phyloP scores from a whole-genome alignment of 768 basidiomycete genomes.

The Mycena latifolia region DNA sequence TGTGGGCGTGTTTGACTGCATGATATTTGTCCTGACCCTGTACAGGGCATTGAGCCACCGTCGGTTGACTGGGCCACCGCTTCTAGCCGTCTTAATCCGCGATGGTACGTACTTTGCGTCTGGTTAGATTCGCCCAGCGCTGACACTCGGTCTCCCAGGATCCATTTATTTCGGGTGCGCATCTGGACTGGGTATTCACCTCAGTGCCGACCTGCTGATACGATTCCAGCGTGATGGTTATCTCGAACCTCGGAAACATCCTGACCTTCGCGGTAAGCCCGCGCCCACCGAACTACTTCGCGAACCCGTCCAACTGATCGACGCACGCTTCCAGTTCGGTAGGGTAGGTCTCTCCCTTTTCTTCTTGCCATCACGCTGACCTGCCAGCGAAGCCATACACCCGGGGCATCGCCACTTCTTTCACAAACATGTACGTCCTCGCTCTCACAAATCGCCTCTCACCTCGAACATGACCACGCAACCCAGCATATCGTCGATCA shows the following conservation, averaged over 20 bases:
- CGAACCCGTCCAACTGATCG: not conserved
- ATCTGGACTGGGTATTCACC: not conserved
- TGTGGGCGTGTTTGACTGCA: conserved; percentile 22
- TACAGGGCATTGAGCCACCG: conserved; percentile 6
- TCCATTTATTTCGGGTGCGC: conserved; percentile 30
- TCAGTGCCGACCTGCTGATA: too few relatives aligned
- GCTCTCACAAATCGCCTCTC: too few relatives aligned
- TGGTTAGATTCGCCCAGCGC: too few relatives aligned
- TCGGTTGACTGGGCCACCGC: not conserved
- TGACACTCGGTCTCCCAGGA: not conserved
- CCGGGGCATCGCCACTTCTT: conserved; percentile 23
- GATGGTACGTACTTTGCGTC: conserved; percentile 16
- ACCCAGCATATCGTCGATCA: conserved; percentile 17
- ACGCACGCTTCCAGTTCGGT: not conserved
- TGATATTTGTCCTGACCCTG: conserved; percentile 30
- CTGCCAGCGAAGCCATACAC: conserved; percentile 12
- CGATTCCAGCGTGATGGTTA: conserved; percentile 19
- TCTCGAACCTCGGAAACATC: conserved; percentile 27
- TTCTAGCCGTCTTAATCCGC: conserved; percentile 23
- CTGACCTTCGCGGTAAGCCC: conserved; percentile 20
- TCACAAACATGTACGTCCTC: conserved; percentile 24
- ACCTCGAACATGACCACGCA: not conserved
- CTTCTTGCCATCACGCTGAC: not conserved
- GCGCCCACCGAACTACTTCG: not conserved
- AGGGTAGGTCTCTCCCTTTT: not conserved